Conservation (phyloP, 768 basidiomycete species). For the Phlebiopsis gigantea region DNA sequence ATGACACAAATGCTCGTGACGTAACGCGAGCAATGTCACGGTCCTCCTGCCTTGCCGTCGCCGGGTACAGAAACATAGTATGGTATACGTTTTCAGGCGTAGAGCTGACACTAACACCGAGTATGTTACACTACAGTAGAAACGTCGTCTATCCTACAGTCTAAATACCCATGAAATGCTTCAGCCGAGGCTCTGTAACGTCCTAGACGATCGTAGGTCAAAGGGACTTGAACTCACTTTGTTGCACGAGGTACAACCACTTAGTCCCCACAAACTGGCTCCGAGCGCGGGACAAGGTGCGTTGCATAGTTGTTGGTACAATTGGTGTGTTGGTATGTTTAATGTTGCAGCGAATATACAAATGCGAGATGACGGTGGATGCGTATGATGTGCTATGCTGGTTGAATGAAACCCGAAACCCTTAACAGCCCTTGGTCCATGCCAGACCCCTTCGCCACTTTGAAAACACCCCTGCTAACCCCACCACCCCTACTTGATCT, state of each 20-base stretch:
- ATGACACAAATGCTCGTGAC: conserved; percentile 3
- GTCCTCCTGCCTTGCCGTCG: neutral
- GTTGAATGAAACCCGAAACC: neutral
- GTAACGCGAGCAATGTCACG: conserved; percentile 6
- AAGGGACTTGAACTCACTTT: neutral
- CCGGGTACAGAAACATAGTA: neutral
- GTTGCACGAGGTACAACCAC: too few species aligned
- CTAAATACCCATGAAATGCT: neutral
- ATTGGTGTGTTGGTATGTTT: neutral
- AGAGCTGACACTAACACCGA: neutral
- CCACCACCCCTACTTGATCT: conserved; percentile 1
- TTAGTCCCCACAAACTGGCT: too few species aligned
- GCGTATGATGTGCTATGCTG: neutral
- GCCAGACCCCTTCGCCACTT: neutral
- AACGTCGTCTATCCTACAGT: neutral
- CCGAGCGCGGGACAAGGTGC: neutral
- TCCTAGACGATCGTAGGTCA: neutral
- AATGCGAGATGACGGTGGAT: neutral
- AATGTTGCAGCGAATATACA: neutral
- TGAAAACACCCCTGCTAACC: neutral
- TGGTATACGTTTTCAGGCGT: neutral
- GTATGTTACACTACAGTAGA: neutral
- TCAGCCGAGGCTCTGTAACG: neutral
- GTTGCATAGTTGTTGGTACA: neutral
- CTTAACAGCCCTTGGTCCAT: neutral